Evolutionary conservation across 495 filamentous ascomycete species (phyloP), one percentile per base, ranked within the genome.

Genomic region (Trichoderma virens): DNA sequence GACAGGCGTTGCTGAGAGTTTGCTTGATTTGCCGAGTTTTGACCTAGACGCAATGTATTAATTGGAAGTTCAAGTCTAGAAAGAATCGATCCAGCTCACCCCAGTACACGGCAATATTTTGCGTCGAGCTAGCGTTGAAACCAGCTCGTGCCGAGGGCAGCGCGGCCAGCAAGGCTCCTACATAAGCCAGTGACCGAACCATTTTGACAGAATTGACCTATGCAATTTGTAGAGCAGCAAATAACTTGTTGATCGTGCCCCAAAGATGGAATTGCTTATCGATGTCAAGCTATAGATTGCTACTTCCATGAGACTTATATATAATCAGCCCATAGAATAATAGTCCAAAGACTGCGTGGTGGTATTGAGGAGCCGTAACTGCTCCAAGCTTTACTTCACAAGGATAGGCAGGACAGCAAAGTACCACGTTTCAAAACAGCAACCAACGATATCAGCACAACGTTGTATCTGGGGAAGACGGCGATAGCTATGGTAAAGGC

Each of bases 91-190:
- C 18, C 45, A 27, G 5, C 51, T 59, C 28, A 59, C 51, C 51
- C 51, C 51, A 59, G 51, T 59, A 59, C 23, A 59, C 51, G 35
- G 47, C 27, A 56, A 61, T 31, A 27, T 8, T 62, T 25, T 23
- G 39, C 30, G 63, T 64, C 5, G 66, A 68, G 38, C 68, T 65
- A 61, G 30, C 25, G n/a, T 54, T 31, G 59, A 11, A 60, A 45
- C 51, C 51, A 20, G 51, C 51, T 0, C 6, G n/a, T 25, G 51
- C 51, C 23, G 51, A 27, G 0, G 51, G 51, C 51, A 59, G n/a
- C 14, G 28, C 51, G n/a, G 51, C 51, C 23, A 59, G 51, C 11
- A 41, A 41, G 38, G 38, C 38, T 18, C 38, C 38, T 41, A 41
- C 13, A 41, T 41, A 41, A 11, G 9, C 38, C 9, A 18, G 18